These are phyloP conservation scores for Pezicula neosporulosa DNA, from an alignment of 2,329 filamentous ascomycete genomes.

Conservation along the genomic window DNA sequence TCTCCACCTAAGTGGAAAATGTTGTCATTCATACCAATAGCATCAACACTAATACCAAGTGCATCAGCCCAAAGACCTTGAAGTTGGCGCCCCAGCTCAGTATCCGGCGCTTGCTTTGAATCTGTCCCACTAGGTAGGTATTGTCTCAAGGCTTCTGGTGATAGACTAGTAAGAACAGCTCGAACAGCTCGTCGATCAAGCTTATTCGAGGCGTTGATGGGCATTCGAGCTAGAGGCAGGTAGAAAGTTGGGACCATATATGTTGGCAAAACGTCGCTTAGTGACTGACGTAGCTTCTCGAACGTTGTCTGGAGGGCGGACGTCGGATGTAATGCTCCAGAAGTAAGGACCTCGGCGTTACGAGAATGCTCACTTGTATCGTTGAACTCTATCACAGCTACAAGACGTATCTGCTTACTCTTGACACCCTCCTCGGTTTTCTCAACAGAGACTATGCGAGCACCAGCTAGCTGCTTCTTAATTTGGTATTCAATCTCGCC, in stretches of 20 bases:
- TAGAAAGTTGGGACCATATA: conserved; percentile 34
- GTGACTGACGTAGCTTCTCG: conserved; percentile 1
- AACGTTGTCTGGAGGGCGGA: neutral
- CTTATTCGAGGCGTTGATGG: conserved; percentile 25
- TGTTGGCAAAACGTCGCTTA: conserved; percentile 18
- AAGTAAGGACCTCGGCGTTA: neutral
- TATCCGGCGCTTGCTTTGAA: conserved; percentile 1
- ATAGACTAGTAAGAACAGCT: neutral
- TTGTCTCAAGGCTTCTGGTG: neutral
- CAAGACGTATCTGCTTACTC: neutral
- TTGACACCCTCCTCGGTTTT: neutral
- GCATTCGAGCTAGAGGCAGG: conserved; percentile 24
- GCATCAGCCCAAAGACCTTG: conserved; percentile 1
- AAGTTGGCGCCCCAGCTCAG: neutral
- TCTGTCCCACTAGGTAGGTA: neutral
- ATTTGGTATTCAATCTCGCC: conserved; percentile 48
- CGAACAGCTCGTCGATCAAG: conserved; percentile 24
- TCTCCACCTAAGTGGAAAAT: conserved; percentile 2
- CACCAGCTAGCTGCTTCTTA: neutral
- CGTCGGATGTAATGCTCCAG: conserved; percentile 1
- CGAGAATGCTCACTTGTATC: neutral
- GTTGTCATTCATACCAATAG: neutral
- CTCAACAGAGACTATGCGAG: neutral
- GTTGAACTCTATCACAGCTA: conserved; percentile 1
- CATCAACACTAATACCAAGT: neutral